phyloP scores from a whole-genome alignment of 176 grass and related monocot genomes.

The Poa annua region DNA sequence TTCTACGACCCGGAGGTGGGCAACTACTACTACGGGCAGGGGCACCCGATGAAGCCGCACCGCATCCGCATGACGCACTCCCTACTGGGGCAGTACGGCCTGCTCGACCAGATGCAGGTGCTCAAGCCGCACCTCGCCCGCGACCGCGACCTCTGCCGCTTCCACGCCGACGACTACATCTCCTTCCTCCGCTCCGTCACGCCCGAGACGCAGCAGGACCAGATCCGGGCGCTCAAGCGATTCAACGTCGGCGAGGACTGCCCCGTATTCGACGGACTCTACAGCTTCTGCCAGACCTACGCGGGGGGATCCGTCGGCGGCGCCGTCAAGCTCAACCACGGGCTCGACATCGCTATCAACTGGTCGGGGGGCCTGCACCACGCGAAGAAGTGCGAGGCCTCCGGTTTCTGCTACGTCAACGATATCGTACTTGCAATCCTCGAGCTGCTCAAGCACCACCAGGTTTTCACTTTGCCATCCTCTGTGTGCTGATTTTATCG shows the following conservation, averaged over 20 bases:
- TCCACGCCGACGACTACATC: slow-evolving; percentile 96
- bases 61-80: slow-evolving; percentile 96
- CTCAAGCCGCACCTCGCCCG: slow-evolving; percentile 60
- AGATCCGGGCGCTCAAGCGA: slow-evolving; percentile 61
- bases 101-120: slow-evolving; percentile 77
- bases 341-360: slow-evolving; percentile 86
- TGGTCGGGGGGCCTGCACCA: slow-evolving; percentile 88
- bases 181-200: slow-evolving; percentile 73
- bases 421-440: slow-evolving; percentile 90
- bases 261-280: slow-evolving; percentile 84
- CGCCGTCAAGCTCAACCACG: slow-evolving; percentile 80
- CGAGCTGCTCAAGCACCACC: slow-evolving; percentile 71
- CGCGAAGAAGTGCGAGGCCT: slow-evolving; percentile 82
- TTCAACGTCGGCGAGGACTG: slow-evolving; percentile 94
- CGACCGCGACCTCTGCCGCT: slow-evolving; percentile 77
- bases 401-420: slow-evolving; percentile 92
- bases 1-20: slow-evolving; percentile 96
- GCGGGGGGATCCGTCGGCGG: slow-evolving; percentile 75
- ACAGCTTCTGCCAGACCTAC: slow-evolving; percentile 90
- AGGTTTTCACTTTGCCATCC: slow-evolving; percentile 49
- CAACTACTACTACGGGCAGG: slow-evolving; percentile 99
- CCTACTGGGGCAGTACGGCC: slow-evolving; percentile 68
- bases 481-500: background rate
- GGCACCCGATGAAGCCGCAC: slow-evolving; percentile 92
- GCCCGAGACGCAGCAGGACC: slow-evolving; percentile 82